Evolutionary conservation across 2,329 filamentous ascomycete species (phyloP).

Genomic region (Macrophomina phaseolina): DNA sequence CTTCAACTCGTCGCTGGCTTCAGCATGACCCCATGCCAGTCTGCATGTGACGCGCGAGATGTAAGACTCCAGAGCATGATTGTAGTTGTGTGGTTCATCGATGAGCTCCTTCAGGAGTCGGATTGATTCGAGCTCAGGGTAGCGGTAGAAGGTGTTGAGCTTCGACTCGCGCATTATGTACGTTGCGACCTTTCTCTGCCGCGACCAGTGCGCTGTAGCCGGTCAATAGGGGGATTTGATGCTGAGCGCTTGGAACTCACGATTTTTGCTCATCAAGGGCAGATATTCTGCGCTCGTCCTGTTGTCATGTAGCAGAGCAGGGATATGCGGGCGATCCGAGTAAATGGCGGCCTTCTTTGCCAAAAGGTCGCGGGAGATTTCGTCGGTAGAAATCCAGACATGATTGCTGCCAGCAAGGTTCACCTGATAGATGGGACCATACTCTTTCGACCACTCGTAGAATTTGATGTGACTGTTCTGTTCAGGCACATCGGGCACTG

Average conservation of each 20-base stretch:
- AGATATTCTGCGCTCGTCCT: constrained; percentile 53
- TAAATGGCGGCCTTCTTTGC: constrained; percentile 53
- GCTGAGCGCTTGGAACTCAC: constrained; percentile 33
- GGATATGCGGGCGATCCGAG: constrained; percentile 54
- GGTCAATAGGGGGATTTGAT: constrained; percentile 31
- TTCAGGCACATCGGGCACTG: constrained; percentile 50
- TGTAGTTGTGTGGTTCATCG: constrained; percentile 50
- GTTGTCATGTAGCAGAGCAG: constrained; percentile 51
- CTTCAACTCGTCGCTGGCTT: constrained; percentile 53
- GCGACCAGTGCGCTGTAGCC: constrained; percentile 44
- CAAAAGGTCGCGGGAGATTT: constrained; percentile 50
- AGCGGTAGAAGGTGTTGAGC: constrained; percentile 48
- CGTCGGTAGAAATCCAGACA: constrained; percentile 53
- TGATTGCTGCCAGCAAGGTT: constrained; percentile 53
- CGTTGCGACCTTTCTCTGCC: constrained; percentile 53
- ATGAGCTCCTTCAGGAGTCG: constrained; percentile 53
- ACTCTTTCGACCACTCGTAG: constrained; percentile 52
- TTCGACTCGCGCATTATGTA: constrained; percentile 53
- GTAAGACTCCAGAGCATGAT: constrained; percentile 52
- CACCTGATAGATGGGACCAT: constrained; percentile 53
- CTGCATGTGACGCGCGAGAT: constrained; percentile 54
- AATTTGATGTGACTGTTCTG: constrained; percentile 54
- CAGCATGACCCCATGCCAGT: constrained; percentile 53
- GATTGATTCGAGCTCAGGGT: constrained; percentile 53
- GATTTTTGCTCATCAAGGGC: constrained; percentile 51